Percentiles rank a stretch among this genome's conserved stretches.
Evolutionary conservation across 331 rosid species (phyloP).

Genomic region (Quercus lobata): DNA sequence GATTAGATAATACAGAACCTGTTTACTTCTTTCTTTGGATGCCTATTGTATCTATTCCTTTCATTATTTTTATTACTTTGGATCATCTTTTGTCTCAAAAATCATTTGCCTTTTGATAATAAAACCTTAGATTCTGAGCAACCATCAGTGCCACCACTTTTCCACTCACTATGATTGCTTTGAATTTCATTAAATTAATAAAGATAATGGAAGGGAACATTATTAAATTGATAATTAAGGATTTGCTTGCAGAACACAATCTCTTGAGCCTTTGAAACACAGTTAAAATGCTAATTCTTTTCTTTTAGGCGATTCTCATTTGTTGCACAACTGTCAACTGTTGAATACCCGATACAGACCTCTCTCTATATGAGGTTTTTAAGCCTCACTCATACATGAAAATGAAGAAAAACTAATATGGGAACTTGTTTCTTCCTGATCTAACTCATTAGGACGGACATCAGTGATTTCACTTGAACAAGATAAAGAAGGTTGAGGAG

Average conservation of each 20-base stretch:
- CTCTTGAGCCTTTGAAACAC: not conserved
- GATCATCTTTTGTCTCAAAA: constrained; percentile 24
- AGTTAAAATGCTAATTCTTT: not conserved
- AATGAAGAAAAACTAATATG: not conserved
- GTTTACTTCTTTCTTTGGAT: constrained; percentile 33
- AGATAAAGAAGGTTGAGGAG: constrained; percentile 32
- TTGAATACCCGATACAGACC: not conserved
- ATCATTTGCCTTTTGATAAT: constrained; percentile 21
- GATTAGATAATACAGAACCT: constrained; percentile 29
- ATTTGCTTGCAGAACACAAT: not conserved
- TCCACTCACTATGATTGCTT: constrained; percentile 10
- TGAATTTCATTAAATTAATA: constrained; percentile 4
- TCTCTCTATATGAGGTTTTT: constrained; percentile 5
- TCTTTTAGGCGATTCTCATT: constrained; percentile 4
- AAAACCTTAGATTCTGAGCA: constrained; percentile 15
- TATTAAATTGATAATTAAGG: constrained; percentile 2
- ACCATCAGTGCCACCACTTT: not conserved
- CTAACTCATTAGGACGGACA: constrained; percentile 16
- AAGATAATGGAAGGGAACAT: not conserved
- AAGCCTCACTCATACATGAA: not conserved
- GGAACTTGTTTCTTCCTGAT: constrained; percentile 23
- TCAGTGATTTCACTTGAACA: constrained; percentile 26
- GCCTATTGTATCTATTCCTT: constrained; percentile 25
- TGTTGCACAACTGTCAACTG: constrained; percentile 11
- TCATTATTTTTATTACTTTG: constrained; percentile 6